These are phyloP conservation scores for Pseudopithomyces chartarum DNA, from an alignment of 2,329 filamentous ascomycete genomes.

Conservation along the genomic window DNA sequence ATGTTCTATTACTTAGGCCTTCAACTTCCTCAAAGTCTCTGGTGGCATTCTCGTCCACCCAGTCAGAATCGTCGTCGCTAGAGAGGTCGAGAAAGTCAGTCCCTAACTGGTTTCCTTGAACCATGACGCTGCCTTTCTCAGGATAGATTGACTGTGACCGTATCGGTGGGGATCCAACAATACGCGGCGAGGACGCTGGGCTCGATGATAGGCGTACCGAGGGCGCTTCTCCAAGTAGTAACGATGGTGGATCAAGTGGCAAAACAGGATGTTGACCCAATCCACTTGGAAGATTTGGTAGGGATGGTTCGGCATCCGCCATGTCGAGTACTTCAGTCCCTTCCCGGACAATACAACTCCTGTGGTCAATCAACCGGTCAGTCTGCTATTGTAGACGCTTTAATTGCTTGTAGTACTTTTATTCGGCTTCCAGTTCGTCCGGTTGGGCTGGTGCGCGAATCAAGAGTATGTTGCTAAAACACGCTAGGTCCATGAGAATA, in stretches of 20 bases:
- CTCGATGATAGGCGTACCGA: conserved; percentile 34
- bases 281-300: conserved; percentile 1
- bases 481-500: conserved; percentile 16
- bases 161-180: conserved; percentile 26
- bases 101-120: conserved; percentile 21
- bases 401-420: neutral
- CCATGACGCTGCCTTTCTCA: conserved; percentile 30
- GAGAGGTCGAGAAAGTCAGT: conserved; percentile 38
- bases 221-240: conserved; percentile 27
- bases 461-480: conserved; percentile 9
- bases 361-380: neutral
- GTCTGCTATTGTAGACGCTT: neutral
- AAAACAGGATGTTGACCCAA: conserved; percentile 17
- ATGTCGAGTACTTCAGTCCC: neutral
- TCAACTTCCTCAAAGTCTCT: conserved; percentile 11
- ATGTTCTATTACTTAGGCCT: neutral
- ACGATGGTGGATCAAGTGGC: conserved; percentile 16
- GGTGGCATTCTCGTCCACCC: conserved; percentile 25
- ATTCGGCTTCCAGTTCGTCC: neutral
- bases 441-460: neutral
- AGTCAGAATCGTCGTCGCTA: conserved; percentile 26
- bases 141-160: conserved; percentile 29
- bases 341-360: neutral
- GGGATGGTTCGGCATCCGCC: neutral
- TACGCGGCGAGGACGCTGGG: conserved; percentile 34